Base-by-base conservation (phyloP, 495 filamentous ascomycete species). In the Aspergillus nanangensis region DNA sequence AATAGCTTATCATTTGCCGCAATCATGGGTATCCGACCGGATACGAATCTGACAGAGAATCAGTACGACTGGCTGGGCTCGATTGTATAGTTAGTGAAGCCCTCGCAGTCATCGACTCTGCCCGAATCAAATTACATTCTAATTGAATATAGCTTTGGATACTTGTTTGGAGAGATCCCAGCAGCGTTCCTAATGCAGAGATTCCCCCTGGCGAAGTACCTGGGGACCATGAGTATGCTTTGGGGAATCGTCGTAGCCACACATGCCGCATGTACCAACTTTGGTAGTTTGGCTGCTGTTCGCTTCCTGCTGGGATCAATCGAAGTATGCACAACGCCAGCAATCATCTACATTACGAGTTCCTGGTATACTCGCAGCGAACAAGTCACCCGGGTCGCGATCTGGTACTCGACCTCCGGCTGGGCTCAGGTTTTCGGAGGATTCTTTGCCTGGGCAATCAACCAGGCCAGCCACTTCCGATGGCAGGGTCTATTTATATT, bases 381-480 rank as follows among this genome's bases (percentile, higher is more conserved):
- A 33, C 48, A 51, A 36, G 35, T 40, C 9, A 22, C 34, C 2
- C 18, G 48, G 15, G 35, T 40, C 2, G 45, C 55, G 29, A 50
- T 57, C 29, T 61, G 58, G 38, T 55, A 52, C 27, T 51, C 53
- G 13, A 59, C 51, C 3, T 46, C 50, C 18, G 40, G 53, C 20
- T 45, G 52, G 17, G 58, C 53, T 18, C 38, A 44, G 4, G 45
- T 57, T 1, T 33, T 65, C 31, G 61, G 61, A 0, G 54, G 53
- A 4, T 48, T 65, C 15, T 3, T 62, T 7, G 49, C 45, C 17
- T 64, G 52, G 33, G 53, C 34, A 23, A 47, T 60, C 38, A 38
- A 52, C 18, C 52, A 62, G 21, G n/a, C n/a, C n/a, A n/a, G n/a
- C n/a, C n/a, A n/a, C n/a, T n/a, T n/a, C n/a, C n/a, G n/a, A n/a